Conservation (phyloP, 169 alveolate species). For the Eimeria brunetti region DNA sequence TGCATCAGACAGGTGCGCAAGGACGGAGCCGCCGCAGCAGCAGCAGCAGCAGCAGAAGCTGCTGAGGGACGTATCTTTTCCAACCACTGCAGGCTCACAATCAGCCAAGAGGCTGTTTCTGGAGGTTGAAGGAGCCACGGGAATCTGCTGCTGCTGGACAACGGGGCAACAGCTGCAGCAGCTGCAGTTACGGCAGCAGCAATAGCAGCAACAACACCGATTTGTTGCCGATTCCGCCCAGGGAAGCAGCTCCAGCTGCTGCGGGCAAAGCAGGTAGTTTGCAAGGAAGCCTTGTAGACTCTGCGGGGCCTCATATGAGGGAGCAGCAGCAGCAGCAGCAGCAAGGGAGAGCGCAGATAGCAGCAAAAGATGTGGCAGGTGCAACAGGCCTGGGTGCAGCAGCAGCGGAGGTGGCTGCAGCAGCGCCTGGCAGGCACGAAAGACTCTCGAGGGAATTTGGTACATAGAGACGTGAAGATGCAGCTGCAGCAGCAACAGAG, state of each 20-base stretch:
- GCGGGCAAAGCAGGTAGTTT: not conserved
- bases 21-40: not conserved
- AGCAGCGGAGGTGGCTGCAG: slow-evolving; percentile 35
- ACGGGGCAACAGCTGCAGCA: not conserved
- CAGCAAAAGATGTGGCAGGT: not conserved
- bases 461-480: not conserved
- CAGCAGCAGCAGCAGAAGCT: not conserved
- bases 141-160: not conserved
- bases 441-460: not conserved
- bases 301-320: not conserved
- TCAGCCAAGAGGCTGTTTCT: not conserved
- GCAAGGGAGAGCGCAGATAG: not conserved
- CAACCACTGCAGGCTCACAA: not conserved
- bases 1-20: slow-evolving; percentile 3
- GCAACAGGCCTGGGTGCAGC: slow-evolving; percentile 33
- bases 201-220: not conserved
- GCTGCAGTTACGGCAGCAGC: not conserved
- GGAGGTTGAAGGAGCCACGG: not conserved
- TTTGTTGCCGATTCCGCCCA: not conserved
- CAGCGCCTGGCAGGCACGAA: slow-evolving; percentile 7
- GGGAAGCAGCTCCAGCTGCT: not conserved
- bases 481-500: slow-evolving; percentile 14
- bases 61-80: not conserved
- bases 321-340: not conserved
- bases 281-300: not conserved